phyloP scores from a whole-genome alignment of 768 basidiomycete species.

The Boletus rex-veris region DNA sequence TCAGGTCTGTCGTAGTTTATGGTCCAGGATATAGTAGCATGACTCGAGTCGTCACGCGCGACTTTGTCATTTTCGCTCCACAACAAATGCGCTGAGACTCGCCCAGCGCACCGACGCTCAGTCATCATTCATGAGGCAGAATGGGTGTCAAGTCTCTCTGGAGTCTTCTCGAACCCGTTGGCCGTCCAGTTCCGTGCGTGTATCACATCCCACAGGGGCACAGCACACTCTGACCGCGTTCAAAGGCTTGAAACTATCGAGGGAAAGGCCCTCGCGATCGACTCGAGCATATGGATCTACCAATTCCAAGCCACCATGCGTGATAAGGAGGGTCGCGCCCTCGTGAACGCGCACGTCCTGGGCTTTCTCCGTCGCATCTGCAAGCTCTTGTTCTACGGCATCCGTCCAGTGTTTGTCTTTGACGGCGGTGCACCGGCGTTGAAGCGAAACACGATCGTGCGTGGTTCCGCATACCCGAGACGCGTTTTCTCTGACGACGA shows the following conservation, averaged over 20 bases:
- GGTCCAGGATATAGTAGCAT: neutral
- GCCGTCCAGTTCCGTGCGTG: slow-evolving; percentile 85
- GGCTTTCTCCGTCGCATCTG: slow-evolving; percentile 88
- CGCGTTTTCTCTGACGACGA: slow-evolving; percentile 6
- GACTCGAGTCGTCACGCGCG: neutral
- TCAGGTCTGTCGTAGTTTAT: slow-evolving; percentile 7
- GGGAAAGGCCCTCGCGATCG: slow-evolving; percentile 94
- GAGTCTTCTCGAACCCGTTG: slow-evolving; percentile 89
- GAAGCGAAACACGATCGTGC: slow-evolving; percentile 85
- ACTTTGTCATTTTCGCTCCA: slow-evolving; percentile 2
- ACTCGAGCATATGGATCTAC: slow-evolving; percentile 99
- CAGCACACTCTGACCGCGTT: neutral
- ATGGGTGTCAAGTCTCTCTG: slow-evolving; percentile 98
- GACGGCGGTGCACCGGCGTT: slow-evolving; percentile 93
- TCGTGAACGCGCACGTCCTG: slow-evolving; percentile 91
- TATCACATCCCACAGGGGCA: neutral
- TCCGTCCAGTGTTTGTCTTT: slow-evolving; percentile 98
- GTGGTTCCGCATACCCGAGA: slow-evolving; percentile 24
- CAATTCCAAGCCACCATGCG: slow-evolving; percentile 99
- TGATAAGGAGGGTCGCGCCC: slow-evolving; percentile 87
- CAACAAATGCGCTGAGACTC: neutral
- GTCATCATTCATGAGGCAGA: slow-evolving; percentile 25
- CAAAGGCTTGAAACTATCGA: slow-evolving; percentile 88
- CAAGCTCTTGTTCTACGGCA: slow-evolving; percentile 95
- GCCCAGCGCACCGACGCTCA: neutral